Evolutionary conservation across 2,329 filamentous ascomycete species (phyloP).

Genomic region (Monilinia vaccinii-corymbosi): DNA sequence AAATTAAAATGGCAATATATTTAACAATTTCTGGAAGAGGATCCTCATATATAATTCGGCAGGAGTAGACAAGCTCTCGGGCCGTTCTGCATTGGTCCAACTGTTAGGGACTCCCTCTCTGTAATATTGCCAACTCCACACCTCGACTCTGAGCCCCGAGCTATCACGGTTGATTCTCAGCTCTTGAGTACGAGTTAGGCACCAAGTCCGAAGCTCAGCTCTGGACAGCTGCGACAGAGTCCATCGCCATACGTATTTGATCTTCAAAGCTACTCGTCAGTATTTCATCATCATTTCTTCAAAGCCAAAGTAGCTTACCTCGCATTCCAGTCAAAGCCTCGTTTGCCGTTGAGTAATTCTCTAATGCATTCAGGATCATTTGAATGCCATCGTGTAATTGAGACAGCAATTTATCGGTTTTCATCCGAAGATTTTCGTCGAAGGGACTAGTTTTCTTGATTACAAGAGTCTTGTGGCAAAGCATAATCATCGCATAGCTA

Average conservation of each 20-base stretch:
- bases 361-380: slow-evolving; percentile 18
- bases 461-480: slow-evolving; percentile 20
- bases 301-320: slow-evolving; percentile 14
- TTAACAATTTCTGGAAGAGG: background rate
- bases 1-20: background rate
- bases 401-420: slow-evolving; percentile 13
- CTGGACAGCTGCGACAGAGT: background rate
- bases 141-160: background rate
- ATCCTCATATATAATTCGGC: background rate
- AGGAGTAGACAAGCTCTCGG: background rate
- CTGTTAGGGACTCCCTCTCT: background rate
- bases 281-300: background rate
- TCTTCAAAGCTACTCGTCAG: background rate
- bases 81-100: too few relatives aligned
- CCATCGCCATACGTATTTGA: background rate
- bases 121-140: background rate
- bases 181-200: background rate
- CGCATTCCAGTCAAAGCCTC: slow-evolving; percentile 24
- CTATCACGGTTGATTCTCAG: background rate
- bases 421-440: background rate
- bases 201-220: background rate
- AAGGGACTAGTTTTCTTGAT: slow-evolving; percentile 9
- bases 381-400: slow-evolving; percentile 19
- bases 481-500: slow-evolving; percentile 30
- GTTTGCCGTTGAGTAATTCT: slow-evolving; percentile 24